Conservation (phyloP, 2,329 filamentous ascomycete species). For the Cladophialophora immunda region DNA sequence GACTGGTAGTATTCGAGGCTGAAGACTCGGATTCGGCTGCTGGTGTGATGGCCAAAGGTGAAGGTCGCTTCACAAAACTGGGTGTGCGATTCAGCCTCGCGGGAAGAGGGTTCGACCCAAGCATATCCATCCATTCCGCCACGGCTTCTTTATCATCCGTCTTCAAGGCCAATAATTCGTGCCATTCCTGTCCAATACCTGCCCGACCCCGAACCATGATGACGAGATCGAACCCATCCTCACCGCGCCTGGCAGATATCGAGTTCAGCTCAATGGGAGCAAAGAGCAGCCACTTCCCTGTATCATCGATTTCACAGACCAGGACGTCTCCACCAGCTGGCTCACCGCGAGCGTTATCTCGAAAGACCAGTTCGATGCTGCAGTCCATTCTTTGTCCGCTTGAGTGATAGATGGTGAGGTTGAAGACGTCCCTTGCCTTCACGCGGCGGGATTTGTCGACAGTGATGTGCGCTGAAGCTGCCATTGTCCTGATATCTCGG, state of each 20-base stretch:
- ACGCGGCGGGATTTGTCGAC: slow-evolving; percentile 85
- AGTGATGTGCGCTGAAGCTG: slow-evolving; percentile 71
- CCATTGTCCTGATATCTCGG: slow-evolving; percentile 80
- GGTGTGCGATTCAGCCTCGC: slow-evolving; percentile 64
- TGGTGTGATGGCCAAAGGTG: slow-evolving; percentile 12
- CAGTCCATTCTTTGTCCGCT: slow-evolving; percentile 90
- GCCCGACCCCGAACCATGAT: slow-evolving; percentile 84
- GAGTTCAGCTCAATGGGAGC: slow-evolving; percentile 79
- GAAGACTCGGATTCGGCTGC: slow-evolving; percentile 36
- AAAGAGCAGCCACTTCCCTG: slow-evolving; percentile 84
- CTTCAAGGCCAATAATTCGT: slow-evolving; percentile 80
- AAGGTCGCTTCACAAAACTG: slow-evolving; percentile 58
- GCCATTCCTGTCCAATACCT: slow-evolving; percentile 73
- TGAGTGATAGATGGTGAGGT: slow-evolving; percentile 83
- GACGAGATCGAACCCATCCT: slow-evolving; percentile 75
- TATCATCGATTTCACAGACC: slow-evolving; percentile 85
- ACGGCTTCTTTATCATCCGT: slow-evolving; percentile 80
- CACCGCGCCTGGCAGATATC: slow-evolving; percentile 82
- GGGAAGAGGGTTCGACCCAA: slow-evolving; percentile 72
- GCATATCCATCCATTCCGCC: slow-evolving; percentile 85
- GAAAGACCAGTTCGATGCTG: slow-evolving; percentile 83
- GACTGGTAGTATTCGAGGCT: not conserved
- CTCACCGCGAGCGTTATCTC: slow-evolving; percentile 76
- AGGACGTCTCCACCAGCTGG: slow-evolving; percentile 80
- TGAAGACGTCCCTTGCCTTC: slow-evolving; percentile 87